Evolutionary conservation across 371 early-diverging fungal genomes (phyloP).

Genomic region (Mortierella sp.): DNA sequence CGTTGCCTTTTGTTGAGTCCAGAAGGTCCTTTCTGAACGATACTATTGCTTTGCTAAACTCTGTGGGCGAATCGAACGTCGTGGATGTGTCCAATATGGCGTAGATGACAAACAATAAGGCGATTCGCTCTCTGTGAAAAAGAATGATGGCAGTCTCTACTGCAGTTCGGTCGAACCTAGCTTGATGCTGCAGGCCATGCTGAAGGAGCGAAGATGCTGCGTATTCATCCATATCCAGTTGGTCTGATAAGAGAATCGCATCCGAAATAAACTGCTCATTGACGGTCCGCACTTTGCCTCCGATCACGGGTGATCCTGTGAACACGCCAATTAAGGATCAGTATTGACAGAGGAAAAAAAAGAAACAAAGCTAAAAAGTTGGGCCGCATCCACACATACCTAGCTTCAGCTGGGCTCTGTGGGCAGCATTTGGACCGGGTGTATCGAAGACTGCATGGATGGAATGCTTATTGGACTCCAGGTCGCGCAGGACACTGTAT

Average conservation of each 20-base stretch:
- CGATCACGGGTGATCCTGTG: constrained; percentile 43
- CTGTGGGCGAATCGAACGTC: constrained; percentile 58
- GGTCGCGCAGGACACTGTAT: constrained; percentile 26
- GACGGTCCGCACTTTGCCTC: constrained; percentile 56
- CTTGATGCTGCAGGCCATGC: constrained; percentile 64
- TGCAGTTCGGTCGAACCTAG: constrained; percentile 65
- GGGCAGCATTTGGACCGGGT: constrained; percentile 36
- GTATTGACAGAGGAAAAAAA: not conserved
- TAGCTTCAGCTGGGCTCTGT: constrained; percentile 53
- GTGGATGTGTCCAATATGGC: constrained; percentile 69
- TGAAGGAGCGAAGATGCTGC: constrained; percentile 80
- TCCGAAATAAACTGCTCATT: constrained; percentile 78
- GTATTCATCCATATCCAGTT: constrained; percentile 84
- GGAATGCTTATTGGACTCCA: constrained; percentile 28
- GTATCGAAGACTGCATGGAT: constrained; percentile 28
- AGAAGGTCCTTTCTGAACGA: constrained; percentile 55
- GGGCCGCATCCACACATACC: constrained; percentile 17
- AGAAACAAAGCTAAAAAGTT: not conserved
- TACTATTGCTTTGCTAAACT: constrained; percentile 59
- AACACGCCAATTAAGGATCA: not conserved
- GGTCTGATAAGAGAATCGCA: constrained; percentile 78
- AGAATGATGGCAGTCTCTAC: constrained; percentile 77
- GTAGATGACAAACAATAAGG: constrained; percentile 69
- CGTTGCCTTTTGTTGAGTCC: constrained; percentile 17
- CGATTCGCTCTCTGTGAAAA: constrained; percentile 78